Evolutionary conservation across 257 asterid genomes (phyloP), one percentile per base, ranked within the genome.

Genomic region (Nicotiana otophora): DNA sequence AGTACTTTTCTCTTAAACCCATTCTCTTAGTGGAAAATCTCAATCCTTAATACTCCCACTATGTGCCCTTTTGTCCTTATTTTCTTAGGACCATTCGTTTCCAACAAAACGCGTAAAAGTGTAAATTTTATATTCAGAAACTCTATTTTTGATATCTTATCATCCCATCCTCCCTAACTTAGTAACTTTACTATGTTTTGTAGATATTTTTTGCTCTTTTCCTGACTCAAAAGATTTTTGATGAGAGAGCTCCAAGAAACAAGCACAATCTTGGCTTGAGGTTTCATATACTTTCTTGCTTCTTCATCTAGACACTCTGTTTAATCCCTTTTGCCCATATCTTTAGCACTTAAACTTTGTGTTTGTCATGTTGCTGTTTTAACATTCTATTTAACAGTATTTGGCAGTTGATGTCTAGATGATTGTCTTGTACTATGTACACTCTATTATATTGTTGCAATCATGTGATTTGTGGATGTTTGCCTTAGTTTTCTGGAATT

Each of bases 41-140:
- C 48, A 53, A 14, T 19, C 63, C 54, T 80, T 33, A 33, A 31
- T 57, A 3, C 46, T n/a, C 11, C 30, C 46, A 0, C 34, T 7
- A 5, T n/a, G 5, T 72, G 30, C 14, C 17, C 80, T 75, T 74
- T 26, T 28, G 80, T 51, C 63, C 28, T 75, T 16, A 9, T 55
- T 42, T 19, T 16, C 16, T 3, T 58, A 42, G 28, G 82, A 36
- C 69, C 7, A 23, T 48, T 61, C 4, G 79, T 58, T 66, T 34
- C 74, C 20, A 17, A 33, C 10, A 48, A 70, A 83, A 83, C 89
- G 89, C 89, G 89, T 78, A 11, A 23, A 9, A 7, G 63, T 34
- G 31, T 30, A 36, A 53, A 65, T 26, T 58, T 5, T 11, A 26
- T 74, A 14, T 51, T 75, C 46, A 75, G 63, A 51, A 75, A 51